phyloP scores from a whole-genome alignment of 2,329 filamentous ascomycete genomes.

The Ascocoryne sarcoides region DNA sequence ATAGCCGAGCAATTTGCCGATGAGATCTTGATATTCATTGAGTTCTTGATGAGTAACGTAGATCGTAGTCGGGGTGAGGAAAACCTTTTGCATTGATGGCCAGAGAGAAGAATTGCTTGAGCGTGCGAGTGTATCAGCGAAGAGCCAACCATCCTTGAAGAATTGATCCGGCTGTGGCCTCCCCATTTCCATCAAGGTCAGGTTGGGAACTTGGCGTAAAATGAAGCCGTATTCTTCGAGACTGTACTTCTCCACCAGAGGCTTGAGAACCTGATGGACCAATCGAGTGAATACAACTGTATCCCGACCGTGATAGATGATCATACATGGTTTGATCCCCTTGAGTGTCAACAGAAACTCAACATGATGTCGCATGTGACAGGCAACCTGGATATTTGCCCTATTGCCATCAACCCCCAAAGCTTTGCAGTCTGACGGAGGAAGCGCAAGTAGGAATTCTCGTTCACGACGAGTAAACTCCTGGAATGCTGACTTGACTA shows the following conservation, averaged over 20 bases:
- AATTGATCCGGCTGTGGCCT: neutral
- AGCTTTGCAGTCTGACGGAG: too few relatives aligned
- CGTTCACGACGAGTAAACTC: too few relatives aligned
- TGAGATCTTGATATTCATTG: neutral
- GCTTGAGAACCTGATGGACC: conserved; percentile 5
- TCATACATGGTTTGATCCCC: conserved; percentile 4
- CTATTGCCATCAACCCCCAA: too few relatives aligned
- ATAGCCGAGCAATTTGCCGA: conserved; percentile 4
- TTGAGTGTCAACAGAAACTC: conserved; percentile 5
- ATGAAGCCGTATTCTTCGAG: conserved; percentile 4
- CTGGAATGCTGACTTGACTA: too few relatives aligned
- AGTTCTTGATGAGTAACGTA: neutral
- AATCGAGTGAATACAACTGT: too few relatives aligned
- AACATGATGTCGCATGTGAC: conserved; percentile 6
- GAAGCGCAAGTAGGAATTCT: too few relatives aligned
- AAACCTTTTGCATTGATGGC: conserved; percentile 1
- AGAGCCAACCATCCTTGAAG: conserved; percentile 3
- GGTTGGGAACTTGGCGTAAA: conserved; percentile 3
- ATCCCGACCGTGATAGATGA: conserved; percentile 1
- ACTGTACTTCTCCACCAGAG: conserved; percentile 4
- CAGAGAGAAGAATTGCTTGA: conserved; percentile 2
- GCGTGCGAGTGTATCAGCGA: conserved; percentile 4
- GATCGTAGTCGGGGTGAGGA: neutral
- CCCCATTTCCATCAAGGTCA: conserved; percentile 1
- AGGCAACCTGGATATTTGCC: too few relatives aligned